Evolutionary conservation across 306 rosid species (phyloP), one percentile per base, ranked within the genome.

Genomic region (Sophora flavescens): DNA sequence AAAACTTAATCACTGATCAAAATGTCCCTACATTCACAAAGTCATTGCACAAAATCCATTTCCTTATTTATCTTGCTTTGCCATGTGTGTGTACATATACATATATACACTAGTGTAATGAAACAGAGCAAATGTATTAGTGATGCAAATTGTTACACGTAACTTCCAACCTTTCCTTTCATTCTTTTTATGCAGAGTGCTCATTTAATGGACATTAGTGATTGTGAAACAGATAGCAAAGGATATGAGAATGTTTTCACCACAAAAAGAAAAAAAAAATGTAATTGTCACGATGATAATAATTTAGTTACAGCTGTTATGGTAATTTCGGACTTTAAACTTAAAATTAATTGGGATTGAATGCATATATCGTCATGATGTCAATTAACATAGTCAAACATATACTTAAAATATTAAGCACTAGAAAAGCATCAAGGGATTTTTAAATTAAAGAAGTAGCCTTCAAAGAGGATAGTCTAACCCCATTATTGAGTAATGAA

Each of bases 131-230:
- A 35, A 61, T 6, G 30, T 52, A 15, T 79, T n/a, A 30, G 76
- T 13, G 78, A 77, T 14, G 63, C 50, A 82, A 30, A 33, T 58
- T 36, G 18, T 58, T 30, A 53, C 60, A 78, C 73, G 67, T 62
- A 79, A 26, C 32, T n/a, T 14, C 17, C 1, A 6, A 15, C 22
- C 32, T 48, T 63, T 22, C 22, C 32, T 48, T 53, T 22, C 16
- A 1, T 14, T 59, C 3, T 26, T 15, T 73, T 60, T 42, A 35
- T 32, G 63, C 52, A 38, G 2, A 75, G 72, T 75, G 71, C 72
- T 62, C 8, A 4, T 45, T 51, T 75, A 75, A 51, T 63, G 72
- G 79, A 22, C 73, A 44, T 22, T 52, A 51, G 64, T 52, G 57
- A 52, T 76, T 52, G 65, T 64, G 73, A 65, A 50, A 50, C 32